Evolutionary conservation across 371 early-diverging fungal genomes (phyloP).

Genomic region (Massospora cicadina): DNA sequence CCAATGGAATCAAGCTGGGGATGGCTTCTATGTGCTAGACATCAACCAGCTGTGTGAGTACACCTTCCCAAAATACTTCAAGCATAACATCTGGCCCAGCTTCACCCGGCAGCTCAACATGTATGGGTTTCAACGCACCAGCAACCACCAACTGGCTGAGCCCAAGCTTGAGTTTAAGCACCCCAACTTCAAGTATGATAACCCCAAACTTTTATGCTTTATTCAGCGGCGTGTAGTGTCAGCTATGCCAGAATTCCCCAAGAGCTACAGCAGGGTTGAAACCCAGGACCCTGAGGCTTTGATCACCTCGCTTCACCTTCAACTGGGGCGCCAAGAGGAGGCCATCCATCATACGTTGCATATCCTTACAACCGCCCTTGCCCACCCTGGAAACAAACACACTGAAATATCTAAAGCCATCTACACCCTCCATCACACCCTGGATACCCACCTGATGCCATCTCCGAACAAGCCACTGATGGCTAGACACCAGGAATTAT

Average conservation of each 20-base stretch:
- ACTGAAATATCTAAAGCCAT: neutral
- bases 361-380: neutral
- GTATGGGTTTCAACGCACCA: constrained; percentile 48
- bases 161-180: neutral
- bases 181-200: neutral
- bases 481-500: neutral
- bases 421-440: neutral
- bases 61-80: constrained; percentile 67
- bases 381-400: neutral
- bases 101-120: constrained; percentile 92
- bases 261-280: neutral
- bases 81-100: constrained; percentile 80
- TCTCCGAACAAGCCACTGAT: neutral
- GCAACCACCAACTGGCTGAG: neutral
- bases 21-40: neutral
- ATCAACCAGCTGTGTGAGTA: neutral
- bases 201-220: neutral
- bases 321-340: neutral
- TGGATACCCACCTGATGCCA: neutral
- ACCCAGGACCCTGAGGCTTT: neutral
- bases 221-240: neutral
- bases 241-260: neutral
- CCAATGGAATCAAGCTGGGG: neutral
- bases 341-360: neutral
- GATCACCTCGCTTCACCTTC: neutral